These are phyloP conservation scores for Kwoniella mangroviensis DNA, from an alignment of 768 basidiomycete species.

Conservation along the genomic window DNA sequence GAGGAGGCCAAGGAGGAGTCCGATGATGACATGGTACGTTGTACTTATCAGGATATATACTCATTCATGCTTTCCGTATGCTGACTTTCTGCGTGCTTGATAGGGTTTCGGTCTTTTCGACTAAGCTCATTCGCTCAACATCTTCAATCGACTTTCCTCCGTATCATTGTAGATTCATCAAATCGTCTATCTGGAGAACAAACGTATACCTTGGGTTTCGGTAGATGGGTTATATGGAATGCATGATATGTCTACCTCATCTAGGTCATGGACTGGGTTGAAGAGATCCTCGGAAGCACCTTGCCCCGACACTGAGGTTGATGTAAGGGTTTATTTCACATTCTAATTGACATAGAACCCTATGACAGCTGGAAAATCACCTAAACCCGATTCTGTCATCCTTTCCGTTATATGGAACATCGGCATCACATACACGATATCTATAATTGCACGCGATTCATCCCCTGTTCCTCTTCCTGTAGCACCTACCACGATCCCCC, in stretches of 20 bases:
- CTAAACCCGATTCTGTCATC: neutral
- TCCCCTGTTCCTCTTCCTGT: neutral
- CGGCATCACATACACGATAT: neutral
- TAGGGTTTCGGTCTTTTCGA: slow-evolving; percentile 96
- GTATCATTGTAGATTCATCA: slow-evolving; percentile 1
- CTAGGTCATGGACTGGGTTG: neutral
- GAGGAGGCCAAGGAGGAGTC: slow-evolving; percentile 84
- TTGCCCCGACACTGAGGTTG: no score
- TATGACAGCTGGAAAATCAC: neutral
- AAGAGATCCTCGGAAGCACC: no score
- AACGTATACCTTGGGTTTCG: neutral
- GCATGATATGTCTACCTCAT: slow-evolving; percentile 23
- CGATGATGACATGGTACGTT: slow-evolving; percentile 87
- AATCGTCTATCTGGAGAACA: neutral
- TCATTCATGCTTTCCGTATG: no score
- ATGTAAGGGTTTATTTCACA: no score
- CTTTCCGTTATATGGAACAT: neutral
- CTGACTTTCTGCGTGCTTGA: no score
- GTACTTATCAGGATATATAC: no score
- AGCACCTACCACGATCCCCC: neutral
- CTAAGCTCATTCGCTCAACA: slow-evolving; percentile 59
- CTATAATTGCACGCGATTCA: neutral
- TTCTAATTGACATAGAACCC: no score
- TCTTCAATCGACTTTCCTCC: slow-evolving; percentile 4
- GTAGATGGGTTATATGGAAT: slow-evolving; percentile 8